Evolutionary conservation across 2,329 filamentous ascomycete genomes (phyloP).

Genomic region (Knoxdaviesia capensis): DNA sequence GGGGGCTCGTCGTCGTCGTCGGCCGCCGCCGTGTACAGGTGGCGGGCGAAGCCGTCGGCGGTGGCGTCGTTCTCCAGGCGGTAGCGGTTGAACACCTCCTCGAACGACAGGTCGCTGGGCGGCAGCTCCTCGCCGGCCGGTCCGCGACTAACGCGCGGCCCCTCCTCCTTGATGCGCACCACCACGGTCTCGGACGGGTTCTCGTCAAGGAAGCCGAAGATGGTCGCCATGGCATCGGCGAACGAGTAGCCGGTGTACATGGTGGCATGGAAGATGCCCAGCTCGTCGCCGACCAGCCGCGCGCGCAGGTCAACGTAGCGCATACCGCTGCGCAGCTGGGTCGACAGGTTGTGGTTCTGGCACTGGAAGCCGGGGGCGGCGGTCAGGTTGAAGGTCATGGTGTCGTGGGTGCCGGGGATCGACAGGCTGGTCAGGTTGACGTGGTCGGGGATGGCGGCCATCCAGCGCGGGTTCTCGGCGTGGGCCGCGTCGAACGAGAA

Average conservation of each 20-base stretch:
- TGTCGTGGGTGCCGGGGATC: slow-evolving; percentile 32
- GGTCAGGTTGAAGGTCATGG: slow-evolving; percentile 23
- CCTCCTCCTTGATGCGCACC: slow-evolving; percentile 30
- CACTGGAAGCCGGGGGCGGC: slow-evolving; percentile 18
- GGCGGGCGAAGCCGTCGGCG: slow-evolving; percentile 12
- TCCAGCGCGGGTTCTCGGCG: slow-evolving; percentile 18
- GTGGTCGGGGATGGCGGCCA: slow-evolving; percentile 20
- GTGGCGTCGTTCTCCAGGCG: slow-evolving; percentile 15
- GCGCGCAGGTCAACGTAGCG: slow-evolving; percentile 29
- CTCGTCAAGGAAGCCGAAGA: slow-evolving; percentile 23
- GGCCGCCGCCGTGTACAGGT: slow-evolving; percentile 16
- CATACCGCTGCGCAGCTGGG: slow-evolving; percentile 24
- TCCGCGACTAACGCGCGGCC: slow-evolving; percentile 12
- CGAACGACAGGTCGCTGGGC: slow-evolving; percentile 18
- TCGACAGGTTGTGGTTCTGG: slow-evolving; percentile 23
- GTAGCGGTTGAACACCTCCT: slow-evolving; percentile 23
- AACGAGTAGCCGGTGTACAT: slow-evolving; percentile 24
- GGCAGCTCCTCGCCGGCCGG: slow-evolving; percentile 1
- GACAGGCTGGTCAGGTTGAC: slow-evolving; percentile 21
- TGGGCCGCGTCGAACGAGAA: slow-evolving; percentile 22
- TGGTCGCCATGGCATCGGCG: slow-evolving; percentile 18
- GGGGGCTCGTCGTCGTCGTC: neutral
- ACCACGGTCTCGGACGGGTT: slow-evolving; percentile 25
- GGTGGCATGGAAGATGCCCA: slow-evolving; percentile 26
- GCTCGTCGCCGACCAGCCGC: slow-evolving; percentile 18